These are phyloP conservation scores for Populus deltoides DNA, from an alignment of 345 rosid genomes.

Conservation along the genomic window DNA sequence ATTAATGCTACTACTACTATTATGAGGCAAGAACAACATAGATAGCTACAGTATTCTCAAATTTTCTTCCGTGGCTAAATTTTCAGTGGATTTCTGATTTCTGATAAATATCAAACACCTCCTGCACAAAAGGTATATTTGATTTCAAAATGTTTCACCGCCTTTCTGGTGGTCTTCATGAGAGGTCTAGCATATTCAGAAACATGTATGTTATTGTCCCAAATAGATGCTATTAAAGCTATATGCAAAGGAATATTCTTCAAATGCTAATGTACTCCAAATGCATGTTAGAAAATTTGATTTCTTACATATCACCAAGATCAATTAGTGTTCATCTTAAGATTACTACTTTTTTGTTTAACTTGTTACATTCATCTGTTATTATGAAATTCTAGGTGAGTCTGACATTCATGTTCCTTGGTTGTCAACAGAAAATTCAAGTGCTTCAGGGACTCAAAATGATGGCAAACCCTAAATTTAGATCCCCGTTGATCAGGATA, in stretches of 20 bases:
- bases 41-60: not conserved
- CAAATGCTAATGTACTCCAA: not conserved
- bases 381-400: not conserved
- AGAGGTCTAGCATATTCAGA: not conserved
- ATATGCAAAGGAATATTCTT: not conserved
- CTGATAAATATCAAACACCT: not conserved
- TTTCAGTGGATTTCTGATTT: not conserved
- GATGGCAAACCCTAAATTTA: conserved; percentile 31
- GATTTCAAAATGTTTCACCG: not conserved
- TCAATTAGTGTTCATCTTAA: not conserved
- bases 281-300: not conserved
- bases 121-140: not conserved
- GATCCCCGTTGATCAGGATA: conserved; percentile 39
- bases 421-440: conserved; percentile 23
- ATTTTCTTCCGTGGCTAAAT: not conserved
- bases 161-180: not conserved
- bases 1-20: too few species aligned
- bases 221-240: not conserved
- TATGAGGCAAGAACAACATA: not conserved
- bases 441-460: conserved; percentile 13
- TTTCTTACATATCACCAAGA: not conserved
- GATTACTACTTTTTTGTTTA: not conserved
- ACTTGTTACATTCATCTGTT: not conserved
- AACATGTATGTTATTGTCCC: not conserved
- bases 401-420: not conserved